Percentiles rank a stretch among this genome's conserved stretches.
Evolutionary conservation across 805 yeast species (phyloP).

Genomic region (Candida suzukii): DNA sequence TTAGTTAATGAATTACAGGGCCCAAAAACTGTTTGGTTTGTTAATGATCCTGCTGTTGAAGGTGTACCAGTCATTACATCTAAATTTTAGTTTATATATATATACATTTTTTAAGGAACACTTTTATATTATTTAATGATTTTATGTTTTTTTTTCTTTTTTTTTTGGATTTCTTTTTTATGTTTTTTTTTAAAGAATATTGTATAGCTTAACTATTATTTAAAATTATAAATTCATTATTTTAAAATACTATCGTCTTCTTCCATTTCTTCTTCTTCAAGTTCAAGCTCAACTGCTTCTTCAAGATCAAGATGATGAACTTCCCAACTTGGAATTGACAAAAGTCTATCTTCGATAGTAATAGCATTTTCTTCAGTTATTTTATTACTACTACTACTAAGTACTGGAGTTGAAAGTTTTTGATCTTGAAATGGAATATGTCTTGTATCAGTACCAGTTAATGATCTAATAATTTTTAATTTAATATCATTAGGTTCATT

Average conservation of each 20-base stretch:
- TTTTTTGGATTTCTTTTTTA: too few relatives aligned
- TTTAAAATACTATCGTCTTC: too few relatives aligned
- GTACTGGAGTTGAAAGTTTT: too few relatives aligned
- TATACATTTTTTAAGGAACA: too few relatives aligned
- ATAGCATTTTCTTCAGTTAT: too few relatives aligned
- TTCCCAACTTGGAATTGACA: conserved; percentile 18
- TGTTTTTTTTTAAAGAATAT: too few relatives aligned
- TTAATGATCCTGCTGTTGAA: conserved; percentile 66
- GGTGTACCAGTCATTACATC: conserved; percentile 37
- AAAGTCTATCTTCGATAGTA: background rate
- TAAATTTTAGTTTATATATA: conserved; percentile 4
- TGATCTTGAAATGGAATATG: too few relatives aligned
- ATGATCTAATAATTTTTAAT: conserved; percentile 44
- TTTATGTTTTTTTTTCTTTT: too few relatives aligned
- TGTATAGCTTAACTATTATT: too few relatives aligned
- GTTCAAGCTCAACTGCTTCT: conserved; percentile 19
- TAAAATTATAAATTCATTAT: background rate
- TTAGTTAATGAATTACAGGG: conserved; percentile 55
- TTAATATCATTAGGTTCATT: conserved; percentile 40
- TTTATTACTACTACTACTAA: too few relatives aligned
- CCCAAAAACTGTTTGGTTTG: conserved; percentile 70
- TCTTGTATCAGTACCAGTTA: conserved; percentile 55
- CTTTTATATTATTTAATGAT: too few relatives aligned
- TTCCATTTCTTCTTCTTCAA: conserved; percentile 7
- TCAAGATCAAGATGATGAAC: conserved; percentile 19